Conservation (phyloP, 495 filamentous ascomycete genomes). For the Alectoria sarmentosa region DNA sequence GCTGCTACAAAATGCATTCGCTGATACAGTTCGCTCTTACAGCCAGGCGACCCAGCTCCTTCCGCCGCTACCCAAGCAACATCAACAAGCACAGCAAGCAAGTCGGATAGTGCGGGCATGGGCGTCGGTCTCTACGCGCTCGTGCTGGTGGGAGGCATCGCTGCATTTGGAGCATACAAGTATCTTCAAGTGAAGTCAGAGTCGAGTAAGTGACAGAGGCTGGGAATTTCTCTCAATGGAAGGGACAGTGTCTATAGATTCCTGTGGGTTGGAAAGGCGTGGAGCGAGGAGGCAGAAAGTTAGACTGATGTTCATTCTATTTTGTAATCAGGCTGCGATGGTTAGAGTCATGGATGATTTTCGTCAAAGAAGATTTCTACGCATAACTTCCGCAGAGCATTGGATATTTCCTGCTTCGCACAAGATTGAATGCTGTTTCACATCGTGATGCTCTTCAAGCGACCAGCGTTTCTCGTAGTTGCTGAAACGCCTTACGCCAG, state of each 20-base stretch:
- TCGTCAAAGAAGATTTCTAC: not conserved
- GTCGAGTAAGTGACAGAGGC: slow-evolving; percentile 11
- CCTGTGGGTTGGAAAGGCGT: not conserved
- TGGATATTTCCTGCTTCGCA: not conserved
- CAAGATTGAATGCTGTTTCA: not conserved
- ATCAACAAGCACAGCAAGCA: slow-evolving; percentile 44
- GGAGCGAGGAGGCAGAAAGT: not conserved
- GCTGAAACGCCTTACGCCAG: not conserved
- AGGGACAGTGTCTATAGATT: not conserved
- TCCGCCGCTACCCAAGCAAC: slow-evolving; percentile 38
- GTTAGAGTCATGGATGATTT: not conserved
- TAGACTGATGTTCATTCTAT: not conserved
- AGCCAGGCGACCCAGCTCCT: slow-evolving; percentile 83
- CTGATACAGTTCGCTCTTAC: slow-evolving; percentile 7
- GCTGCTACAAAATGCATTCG: not conserved
- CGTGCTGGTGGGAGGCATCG: slow-evolving; percentile 65
- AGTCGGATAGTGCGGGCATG: slow-evolving; percentile 46
- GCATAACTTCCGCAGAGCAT: not conserved
- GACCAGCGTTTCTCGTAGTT: not conserved
- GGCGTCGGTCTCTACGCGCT: slow-evolving; percentile 80
- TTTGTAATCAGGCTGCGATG: not conserved
- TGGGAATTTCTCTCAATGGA: not conserved
- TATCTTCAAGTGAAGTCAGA: slow-evolving; percentile 59
- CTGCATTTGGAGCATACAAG: slow-evolving; percentile 81
- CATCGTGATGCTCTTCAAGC: not conserved